Evolutionary conservation across 352 stramenopile genomes (phyloP), one percentile per base, ranked within the genome.

Genomic region (Phytophthora fragariae): DNA sequence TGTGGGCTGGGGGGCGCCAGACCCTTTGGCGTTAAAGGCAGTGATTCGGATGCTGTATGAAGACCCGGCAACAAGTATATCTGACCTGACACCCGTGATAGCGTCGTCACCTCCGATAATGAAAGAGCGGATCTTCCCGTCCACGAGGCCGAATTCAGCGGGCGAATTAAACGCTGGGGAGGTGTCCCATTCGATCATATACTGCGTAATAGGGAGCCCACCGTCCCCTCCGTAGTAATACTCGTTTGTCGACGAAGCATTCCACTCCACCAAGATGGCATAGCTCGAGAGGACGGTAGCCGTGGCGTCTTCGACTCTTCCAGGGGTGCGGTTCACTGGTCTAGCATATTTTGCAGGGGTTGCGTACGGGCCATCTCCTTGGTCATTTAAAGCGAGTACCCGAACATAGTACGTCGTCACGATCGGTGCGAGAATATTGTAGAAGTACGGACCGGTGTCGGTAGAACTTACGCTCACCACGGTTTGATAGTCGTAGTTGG

Each of bases 121-220:
- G 58, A 95, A 98, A 9, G 78, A 86, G 3, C 73, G 82, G 15
- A 70, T 77, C 0, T 72, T 68, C 0, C 82, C 85, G 54, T 70
- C 71, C 2, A 95, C 86, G 17, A 96, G 61, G 0, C 77, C 88
- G 57, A 84, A 96, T 9, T 82, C 77, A 54, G 93, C 84, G 2
- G 96, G 95, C 1, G 93, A 97, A 58, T 97, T 91, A 76, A 99
- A 99, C 11, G 90, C 80, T 14, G 70, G 65, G 44, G 89, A 95
- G 37, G 62, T 89, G 72, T 98, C 95, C 97, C 97, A 99, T 68
- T 99, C 97, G 19, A 99, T 82, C 76, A 98, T 91, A 79, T 99
- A 99, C 57, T 98, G 88, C 27, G 95, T 97, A 49, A 99, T 97
- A 6, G 91, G 76, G 19, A 95, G 83, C 7, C 97, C 97, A 7